Conservation (phyloP, 306 rosid genomes). For the Prunus persica region DNA sequence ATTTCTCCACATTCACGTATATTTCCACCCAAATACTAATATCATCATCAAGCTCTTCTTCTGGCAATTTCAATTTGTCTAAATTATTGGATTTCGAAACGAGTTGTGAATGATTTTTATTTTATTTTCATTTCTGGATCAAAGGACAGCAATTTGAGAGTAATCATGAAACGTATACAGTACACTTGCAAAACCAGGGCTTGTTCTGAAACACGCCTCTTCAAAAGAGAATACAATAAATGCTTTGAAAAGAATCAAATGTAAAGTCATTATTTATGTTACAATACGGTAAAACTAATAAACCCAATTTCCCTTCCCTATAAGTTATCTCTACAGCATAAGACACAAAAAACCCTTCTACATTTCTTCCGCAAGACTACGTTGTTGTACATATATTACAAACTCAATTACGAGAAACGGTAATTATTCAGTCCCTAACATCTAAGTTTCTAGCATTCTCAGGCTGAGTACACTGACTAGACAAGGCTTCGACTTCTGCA, state of each 20-base stretch:
- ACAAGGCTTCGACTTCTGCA: constrained; percentile 29
- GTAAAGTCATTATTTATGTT: constrained; percentile 22
- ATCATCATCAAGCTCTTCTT: neutral
- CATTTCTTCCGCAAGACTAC: constrained; percentile 37
- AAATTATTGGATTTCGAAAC: too few relatives aligned
- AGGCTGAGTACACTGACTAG: constrained; percentile 30
- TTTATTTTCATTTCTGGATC: too few relatives aligned
- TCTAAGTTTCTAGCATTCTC: constrained; percentile 23
- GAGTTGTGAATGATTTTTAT: too few relatives aligned
- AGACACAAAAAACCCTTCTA: neutral
- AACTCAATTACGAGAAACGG: constrained; percentile 25
- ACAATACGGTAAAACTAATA: constrained; percentile 40
- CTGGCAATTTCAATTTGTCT: neutral
- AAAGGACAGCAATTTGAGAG: too few relatives aligned
- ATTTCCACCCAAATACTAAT: constrained; percentile 43
- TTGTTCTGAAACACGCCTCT: neutral
- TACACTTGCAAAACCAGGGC: neutral
- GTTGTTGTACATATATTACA: constrained; percentile 32
- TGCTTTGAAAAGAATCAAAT: neutral
- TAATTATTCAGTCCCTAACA: constrained; percentile 22
- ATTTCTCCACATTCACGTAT: constrained; percentile 54
- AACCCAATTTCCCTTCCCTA: constrained; percentile 41
- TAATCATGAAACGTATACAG: too few relatives aligned
- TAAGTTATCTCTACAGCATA: constrained; percentile 32
- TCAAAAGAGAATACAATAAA: neutral